Percentiles rank a stretch among this genome's conserved stretches.
Evolutionary conservation across 1,284 basidiomycete species (phyloP).

Genomic region (Fomitiporia mediterranea): DNA sequence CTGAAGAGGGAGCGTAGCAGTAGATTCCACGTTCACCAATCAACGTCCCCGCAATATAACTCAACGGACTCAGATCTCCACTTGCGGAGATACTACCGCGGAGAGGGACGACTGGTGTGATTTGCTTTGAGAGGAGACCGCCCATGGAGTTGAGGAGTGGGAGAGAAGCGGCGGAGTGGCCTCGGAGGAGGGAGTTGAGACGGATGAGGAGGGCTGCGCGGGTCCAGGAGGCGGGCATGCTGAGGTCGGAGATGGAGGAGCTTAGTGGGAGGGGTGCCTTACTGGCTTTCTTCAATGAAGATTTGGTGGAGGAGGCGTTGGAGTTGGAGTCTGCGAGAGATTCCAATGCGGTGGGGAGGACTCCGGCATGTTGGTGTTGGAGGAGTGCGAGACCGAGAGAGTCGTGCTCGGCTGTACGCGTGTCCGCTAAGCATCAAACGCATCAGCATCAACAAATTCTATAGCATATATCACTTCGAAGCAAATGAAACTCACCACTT

Average conservation of each 20-base stretch:
- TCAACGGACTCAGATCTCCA: constrained; percentile 76
- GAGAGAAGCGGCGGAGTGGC: constrained; percentile 83
- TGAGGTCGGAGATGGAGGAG: constrained; percentile 61
- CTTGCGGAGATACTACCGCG: constrained; percentile 80
- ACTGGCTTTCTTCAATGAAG: constrained; percentile 22
- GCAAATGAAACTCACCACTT: constrained; percentile 43
- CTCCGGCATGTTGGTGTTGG: constrained; percentile 75
- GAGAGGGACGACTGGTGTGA: constrained; percentile 81
- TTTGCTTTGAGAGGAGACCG: constrained; percentile 64
- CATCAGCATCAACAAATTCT: constrained; percentile 25
- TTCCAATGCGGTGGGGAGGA: constrained; percentile 48
- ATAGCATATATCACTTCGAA: neutral
- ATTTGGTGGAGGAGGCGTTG: constrained; percentile 42
- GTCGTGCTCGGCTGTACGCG: constrained; percentile 64
- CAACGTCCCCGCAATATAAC: constrained; percentile 78
- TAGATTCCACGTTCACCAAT: constrained; percentile 78
- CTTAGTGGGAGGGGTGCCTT: constrained; percentile 53
- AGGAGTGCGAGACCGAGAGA: constrained; percentile 72
- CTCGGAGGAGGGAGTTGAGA: constrained; percentile 84
- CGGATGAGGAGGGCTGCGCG: constrained; percentile 83
- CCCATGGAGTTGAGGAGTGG: constrained; percentile 78
- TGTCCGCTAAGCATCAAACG: constrained; percentile 44
- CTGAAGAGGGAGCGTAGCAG: constrained; percentile 40
- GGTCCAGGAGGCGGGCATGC: constrained; percentile 90
- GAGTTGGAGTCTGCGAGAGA: constrained; percentile 10